Conservation (phyloP, 2,329 filamentous ascomycete species). For the Pezicula carpinea region DNA sequence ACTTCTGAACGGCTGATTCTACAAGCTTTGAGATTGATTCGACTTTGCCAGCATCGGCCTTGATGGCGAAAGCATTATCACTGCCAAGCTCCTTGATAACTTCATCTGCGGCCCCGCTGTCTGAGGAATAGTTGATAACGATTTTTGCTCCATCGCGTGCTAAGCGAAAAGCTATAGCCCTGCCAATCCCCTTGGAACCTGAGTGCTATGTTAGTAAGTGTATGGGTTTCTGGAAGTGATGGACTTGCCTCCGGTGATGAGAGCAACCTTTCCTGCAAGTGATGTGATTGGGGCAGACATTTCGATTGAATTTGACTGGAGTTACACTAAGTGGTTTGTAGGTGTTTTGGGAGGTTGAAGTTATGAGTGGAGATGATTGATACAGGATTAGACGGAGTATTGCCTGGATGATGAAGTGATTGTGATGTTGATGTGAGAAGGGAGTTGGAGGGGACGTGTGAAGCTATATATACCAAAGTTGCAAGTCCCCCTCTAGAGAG, state of each 20-base stretch:
- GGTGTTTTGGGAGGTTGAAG: no score
- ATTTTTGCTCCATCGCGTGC: constrained; percentile 52
- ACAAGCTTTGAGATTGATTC: constrained; percentile 45
- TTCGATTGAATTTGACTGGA: not conserved
- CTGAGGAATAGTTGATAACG: constrained; percentile 52
- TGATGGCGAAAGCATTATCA: constrained; percentile 45
- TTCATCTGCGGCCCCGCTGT: constrained; percentile 40
- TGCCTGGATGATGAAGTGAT: no score
- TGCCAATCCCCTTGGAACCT: constrained; percentile 54
- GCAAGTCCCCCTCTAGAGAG: not conserved
- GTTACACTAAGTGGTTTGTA: no score
- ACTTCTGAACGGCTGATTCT: constrained; percentile 40
- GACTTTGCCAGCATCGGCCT: constrained; percentile 48
- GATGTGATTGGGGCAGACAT: constrained; percentile 12
- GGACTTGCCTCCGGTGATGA: constrained; percentile 32
- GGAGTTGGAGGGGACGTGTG: no score
- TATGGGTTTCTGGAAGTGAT: constrained; percentile 36
- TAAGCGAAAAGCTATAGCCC: constrained; percentile 52
- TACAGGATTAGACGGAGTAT: not conserved
- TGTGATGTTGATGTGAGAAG: no score
- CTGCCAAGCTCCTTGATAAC: constrained; percentile 44
- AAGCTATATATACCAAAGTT: not conserved
- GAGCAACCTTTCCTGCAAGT: constrained; percentile 23
- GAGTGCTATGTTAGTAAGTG: constrained; percentile 34
- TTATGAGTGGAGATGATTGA: not conserved